phyloP scores from a whole-genome alignment of 495 filamentous ascomycete species.

The Aspergillus nanangensis region DNA sequence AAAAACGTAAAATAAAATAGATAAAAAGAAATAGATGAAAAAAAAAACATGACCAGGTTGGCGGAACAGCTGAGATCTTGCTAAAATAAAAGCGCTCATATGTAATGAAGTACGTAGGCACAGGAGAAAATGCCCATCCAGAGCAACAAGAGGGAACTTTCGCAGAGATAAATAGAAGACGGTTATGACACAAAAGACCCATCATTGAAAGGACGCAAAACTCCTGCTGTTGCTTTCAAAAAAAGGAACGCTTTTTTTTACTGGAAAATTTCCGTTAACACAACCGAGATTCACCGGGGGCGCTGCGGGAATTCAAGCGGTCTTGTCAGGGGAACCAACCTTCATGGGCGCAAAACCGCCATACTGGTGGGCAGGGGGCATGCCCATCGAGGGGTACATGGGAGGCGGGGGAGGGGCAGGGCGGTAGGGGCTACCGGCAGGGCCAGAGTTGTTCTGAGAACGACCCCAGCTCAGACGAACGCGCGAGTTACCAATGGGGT shows the following conservation, averaged over 20 bases:
- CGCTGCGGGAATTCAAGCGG: constrained; percentile 1
- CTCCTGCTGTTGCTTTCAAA: constrained; percentile 46
- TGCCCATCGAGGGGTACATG: constrained; percentile 81
- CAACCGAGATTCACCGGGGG: neutral
- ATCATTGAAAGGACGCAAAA: constrained; percentile 45
- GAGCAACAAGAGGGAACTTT: constrained; percentile 40
- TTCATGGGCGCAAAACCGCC: constrained; percentile 72
- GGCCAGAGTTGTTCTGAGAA: constrained; percentile 98
- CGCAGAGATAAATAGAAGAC: constrained; percentile 35
- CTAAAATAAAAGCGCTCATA: constrained; percentile 45
- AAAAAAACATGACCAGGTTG: constrained; percentile 10
- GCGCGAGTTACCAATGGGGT: constrained; percentile 97
- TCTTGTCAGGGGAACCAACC: constrained; percentile 43
- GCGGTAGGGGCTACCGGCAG: constrained; percentile 93
- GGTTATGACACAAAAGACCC: constrained; percentile 42
- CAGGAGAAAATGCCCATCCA: constrained; percentile 45
- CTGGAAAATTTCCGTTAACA: constrained; percentile 17
- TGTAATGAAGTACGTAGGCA: constrained; percentile 41
- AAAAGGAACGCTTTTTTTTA: constrained; percentile 40
- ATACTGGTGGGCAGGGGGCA: constrained; percentile 71
- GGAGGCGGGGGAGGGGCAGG: constrained; percentile 89
- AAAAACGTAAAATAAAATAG: constrained; percentile 4
- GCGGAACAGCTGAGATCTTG: constrained; percentile 34
- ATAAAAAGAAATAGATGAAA: constrained; percentile 9
- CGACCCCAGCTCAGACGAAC: constrained; percentile 97